phyloP scores from a whole-genome alignment of 495 filamentous ascomycete genomes.

The Xylaria flabelliformis region DNA sequence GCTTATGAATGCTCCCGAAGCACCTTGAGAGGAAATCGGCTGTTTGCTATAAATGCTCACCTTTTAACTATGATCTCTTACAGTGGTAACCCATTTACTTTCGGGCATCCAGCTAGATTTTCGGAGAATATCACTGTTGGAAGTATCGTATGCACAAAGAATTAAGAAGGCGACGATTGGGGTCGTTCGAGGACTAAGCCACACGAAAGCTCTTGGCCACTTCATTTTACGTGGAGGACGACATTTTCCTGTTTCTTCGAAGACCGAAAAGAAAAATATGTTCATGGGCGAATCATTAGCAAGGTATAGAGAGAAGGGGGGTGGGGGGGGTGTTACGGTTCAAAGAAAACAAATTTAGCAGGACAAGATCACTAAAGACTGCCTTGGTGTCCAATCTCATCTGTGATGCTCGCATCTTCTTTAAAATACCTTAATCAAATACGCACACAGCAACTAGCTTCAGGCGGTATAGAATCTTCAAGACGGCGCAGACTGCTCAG shows the following conservation, averaged over 20 bases:
- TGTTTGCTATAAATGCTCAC: neutral
- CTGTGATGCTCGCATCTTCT: too few species aligned
- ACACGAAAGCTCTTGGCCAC: neutral
- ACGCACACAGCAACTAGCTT: too few species aligned
- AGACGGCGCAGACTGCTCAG: constrained; percentile 10
- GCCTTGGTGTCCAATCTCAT: too few species aligned
- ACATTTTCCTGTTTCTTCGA: neutral
- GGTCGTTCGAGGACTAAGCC: neutral
- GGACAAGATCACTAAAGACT: too few species aligned
- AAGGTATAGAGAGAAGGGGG: too few species aligned
- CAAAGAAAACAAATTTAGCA: neutral
- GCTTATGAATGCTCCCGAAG: neutral
- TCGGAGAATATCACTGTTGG: neutral
- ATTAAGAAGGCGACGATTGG: neutral
- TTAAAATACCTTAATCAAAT: too few species aligned
- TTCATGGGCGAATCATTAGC: too few species aligned
- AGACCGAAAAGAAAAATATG: neutral
- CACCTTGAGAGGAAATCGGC: neutral
- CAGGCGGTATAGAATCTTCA: too few species aligned
- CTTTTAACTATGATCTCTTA: neutral
- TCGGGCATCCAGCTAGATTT: neutral
- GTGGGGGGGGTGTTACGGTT: too few species aligned
- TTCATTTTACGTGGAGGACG: neutral
- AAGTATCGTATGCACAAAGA: neutral
- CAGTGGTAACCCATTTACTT: constrained; percentile 2